A percentile compares a stretch with the other conserved stretches of the same genome.
Conservation (phyloP, 2,329 filamentous ascomycete species). For the Botrytis byssoidea region DNA sequence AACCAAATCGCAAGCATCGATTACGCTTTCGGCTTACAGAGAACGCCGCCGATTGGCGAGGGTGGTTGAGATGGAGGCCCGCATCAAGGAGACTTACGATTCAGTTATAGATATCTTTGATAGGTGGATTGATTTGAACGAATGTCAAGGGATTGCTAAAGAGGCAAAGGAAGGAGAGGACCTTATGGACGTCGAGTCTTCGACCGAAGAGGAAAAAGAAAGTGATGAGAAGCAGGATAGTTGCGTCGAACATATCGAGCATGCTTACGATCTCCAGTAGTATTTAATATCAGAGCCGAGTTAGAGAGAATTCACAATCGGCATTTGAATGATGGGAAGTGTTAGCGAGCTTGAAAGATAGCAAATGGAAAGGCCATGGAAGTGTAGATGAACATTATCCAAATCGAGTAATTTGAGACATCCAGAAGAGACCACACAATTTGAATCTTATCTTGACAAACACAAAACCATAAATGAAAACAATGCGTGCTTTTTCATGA, state of each 20-base stretch:
- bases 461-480: background rate
- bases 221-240: background rate
- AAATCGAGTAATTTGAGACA: background rate
- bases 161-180: background rate
- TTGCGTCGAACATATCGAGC: background rate
- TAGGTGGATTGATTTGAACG: background rate
- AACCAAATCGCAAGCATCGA: background rate
- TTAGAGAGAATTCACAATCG: background rate
- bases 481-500: background rate
- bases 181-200: background rate
- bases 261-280: background rate
- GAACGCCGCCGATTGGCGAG: background rate
- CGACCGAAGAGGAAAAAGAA: background rate
- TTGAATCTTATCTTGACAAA: background rate
- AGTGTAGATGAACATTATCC: background rate
- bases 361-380: background rate
- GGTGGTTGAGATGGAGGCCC: no score
- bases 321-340: background rate
- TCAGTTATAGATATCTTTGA: background rate
- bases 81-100: background rate
- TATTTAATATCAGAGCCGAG: background rate
- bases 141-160: background rate
- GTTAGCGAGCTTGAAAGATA: background rate
- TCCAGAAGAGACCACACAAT: background rate
- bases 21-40: background rate